These are phyloP conservation scores for Patellaria atrata DNA, from an alignment of 495 filamentous ascomycete genomes.

Conservation along the genomic window DNA sequence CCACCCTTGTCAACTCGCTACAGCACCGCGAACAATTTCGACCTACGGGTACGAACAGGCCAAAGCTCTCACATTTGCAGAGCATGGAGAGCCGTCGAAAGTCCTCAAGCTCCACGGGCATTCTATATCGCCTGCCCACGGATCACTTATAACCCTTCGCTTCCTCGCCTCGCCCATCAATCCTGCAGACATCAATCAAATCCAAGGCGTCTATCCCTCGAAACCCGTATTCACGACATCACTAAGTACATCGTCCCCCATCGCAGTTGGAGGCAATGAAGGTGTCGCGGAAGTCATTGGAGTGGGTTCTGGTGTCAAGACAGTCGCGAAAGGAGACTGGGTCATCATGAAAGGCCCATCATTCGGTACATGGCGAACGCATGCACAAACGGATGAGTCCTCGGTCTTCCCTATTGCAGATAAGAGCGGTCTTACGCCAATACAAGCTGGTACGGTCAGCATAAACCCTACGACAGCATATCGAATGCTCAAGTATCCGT, in stretches of 20 bases:
- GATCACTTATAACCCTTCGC: constrained; percentile 40
- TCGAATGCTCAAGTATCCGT: constrained; percentile 69
- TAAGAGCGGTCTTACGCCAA: constrained; percentile 47
- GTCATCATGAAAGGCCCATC: constrained; percentile 69
- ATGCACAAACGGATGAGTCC: constrained; percentile 49
- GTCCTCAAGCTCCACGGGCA: constrained; percentile 42
- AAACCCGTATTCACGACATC: constrained; percentile 57
- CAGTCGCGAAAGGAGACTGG: constrained; percentile 59
- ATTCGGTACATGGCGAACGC: constrained; percentile 88
- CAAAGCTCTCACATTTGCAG: constrained; percentile 72
- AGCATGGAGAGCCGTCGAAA: constrained; percentile 73
- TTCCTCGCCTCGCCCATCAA: constrained; percentile 86
- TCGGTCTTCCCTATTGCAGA: constrained; percentile 52
- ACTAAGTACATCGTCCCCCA: constrained; percentile 59
- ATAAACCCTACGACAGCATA: constrained; percentile 93
- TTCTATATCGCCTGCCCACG: constrained; percentile 29
- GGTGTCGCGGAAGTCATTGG: constrained; percentile 74
- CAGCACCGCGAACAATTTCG: too few relatives aligned
- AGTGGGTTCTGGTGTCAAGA: constrained; percentile 42
- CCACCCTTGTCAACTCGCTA: too few relatives aligned
- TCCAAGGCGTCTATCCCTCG: constrained; percentile 91
- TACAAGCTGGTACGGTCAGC: constrained; percentile 70
- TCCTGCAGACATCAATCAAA: constrained; percentile 91
- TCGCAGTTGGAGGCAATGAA: constrained; percentile 77
- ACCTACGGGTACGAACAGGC: constrained; percentile 95